Evolutionary conservation across 2,329 filamentous ascomycete species (phyloP), one percentile per base, ranked within the genome.

Genomic region (Diaporthe vaccinii): DNA sequence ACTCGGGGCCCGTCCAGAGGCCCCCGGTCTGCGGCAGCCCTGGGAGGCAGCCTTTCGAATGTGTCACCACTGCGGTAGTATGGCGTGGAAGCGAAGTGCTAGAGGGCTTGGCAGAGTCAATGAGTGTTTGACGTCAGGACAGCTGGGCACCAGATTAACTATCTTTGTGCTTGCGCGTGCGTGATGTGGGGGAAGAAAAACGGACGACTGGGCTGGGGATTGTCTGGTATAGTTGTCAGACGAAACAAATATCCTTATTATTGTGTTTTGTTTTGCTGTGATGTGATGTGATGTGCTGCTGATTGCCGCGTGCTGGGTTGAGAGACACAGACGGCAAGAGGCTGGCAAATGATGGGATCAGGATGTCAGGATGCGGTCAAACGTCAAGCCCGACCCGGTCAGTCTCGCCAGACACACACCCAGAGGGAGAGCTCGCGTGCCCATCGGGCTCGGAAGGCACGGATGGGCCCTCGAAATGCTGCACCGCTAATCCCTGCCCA

Each of bases 31-130:
- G 39, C 20, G 15, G 39, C 59, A 65, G 39, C 12, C 55, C 36
- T 46, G 59, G 59, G 15, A 44, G 25, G 25, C 49, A 36, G 65
- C 14, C 28, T 25, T 65, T 49, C 20, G 25, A 49, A 25, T 69
- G 65, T 69, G 65, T 55, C 65, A 69, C 65, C 65, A 69, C 49
- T 55, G 36, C n/a, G 65, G 49, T 69, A 55, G 65, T 55, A 69
- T 28, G 65, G 65, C 65, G 65, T 41, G 49, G 49, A 55, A 41
- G 65, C 65, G 65, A 55, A 55, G 65, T 49, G 49, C 65, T 69
- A 69, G 65, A 69, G 49, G 65, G 46, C 65, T 69, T 69, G 65
- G 65, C 65, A 69, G 65, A 69, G 46, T 69, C 65, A 69, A 69
- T 55, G 34, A 55, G 65, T 53, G 65, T 69, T 69, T 69, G 65